These are phyloP conservation scores for Infundibulicybe gibba DNA, from an alignment of 768 basidiomycete species.

Conservation along the genomic window DNA sequence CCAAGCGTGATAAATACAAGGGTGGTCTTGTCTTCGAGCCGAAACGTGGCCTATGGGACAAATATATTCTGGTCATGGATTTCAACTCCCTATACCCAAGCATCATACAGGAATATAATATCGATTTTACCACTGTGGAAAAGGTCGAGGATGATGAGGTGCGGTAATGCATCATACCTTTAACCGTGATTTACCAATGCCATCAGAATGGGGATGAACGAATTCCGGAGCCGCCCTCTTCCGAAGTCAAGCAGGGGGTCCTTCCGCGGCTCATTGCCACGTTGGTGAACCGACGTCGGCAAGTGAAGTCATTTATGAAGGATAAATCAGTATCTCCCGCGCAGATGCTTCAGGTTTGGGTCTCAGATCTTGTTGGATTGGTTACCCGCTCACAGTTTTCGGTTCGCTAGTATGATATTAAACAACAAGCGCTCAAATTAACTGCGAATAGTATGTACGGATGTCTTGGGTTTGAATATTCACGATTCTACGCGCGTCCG, in stretches of 20 bases:
- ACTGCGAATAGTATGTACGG: conserved; percentile 99
- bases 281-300: conserved; percentile 83
- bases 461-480: conserved; percentile 96
- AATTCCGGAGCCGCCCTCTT: conserved; percentile 83
- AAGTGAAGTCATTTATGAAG: conserved; percentile 95
- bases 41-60: conserved; percentile 95
- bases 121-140: conserved; percentile 96
- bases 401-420: conserved; percentile 81
- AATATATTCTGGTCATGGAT: conserved; percentile 97
- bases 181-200: neutral
- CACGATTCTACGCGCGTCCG: conserved; percentile 93
- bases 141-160: conserved; percentile 61
- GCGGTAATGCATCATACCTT: conserved; percentile 5
- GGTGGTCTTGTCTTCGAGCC: conserved; percentile 98
- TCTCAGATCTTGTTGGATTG: neutral
- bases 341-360: conserved; percentile 75
- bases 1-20: conserved; percentile 93
- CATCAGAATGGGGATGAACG: conserved; percentile 62
- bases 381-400: neutral
- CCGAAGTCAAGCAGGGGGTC: conserved; percentile 75
- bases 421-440: conserved; percentile 93
- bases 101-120: conserved; percentile 99
- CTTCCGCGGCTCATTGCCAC: conserved; percentile 98
- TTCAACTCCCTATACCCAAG: conserved; percentile 99
- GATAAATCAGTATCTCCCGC: conserved; percentile 68